A percentile compares a stretch with the other conserved stretches of the same genome.
Conservation (phyloP, 371 early-diverging fungal genomes). For the Mucor circinelloides region DNA sequence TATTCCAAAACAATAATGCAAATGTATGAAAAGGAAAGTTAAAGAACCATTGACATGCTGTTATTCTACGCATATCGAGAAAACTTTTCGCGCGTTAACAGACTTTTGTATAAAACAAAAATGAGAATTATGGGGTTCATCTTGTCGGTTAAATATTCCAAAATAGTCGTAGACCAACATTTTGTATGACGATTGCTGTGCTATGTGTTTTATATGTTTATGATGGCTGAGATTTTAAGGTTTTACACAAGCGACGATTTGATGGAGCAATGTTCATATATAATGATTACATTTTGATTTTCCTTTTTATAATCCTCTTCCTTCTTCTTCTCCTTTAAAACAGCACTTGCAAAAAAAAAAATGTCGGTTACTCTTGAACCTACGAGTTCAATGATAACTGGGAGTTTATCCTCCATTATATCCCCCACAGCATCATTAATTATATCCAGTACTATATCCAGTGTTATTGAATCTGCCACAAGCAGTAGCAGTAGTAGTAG, state of each 20-base stretch:
- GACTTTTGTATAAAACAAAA: background rate
- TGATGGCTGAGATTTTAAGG: conserved; percentile 1
- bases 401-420: background rate
- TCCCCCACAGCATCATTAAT: background rate
- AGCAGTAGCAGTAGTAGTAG: background rate
- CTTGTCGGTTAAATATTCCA: background rate
- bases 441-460: conserved; percentile 1
- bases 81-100: background rate
- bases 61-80: background rate
- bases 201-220: background rate
- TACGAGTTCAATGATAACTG: background rate
- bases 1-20: background rate
- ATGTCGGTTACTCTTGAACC: conserved; percentile 3
- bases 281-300: background rate
- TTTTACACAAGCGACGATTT: background rate
- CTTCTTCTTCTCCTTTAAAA: background rate
- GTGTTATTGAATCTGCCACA: background rate
- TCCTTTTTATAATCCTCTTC: background rate
- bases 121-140: background rate
- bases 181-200: background rate
- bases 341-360: background rate
- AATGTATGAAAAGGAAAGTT: background rate
- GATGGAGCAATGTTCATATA: background rate
- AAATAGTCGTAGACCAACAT: background rate
- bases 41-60: too few species aligned